These are phyloP conservation scores for Pichia eremophila DNA, from an alignment of 805 yeast genomes.

Conservation along the genomic window DNA sequence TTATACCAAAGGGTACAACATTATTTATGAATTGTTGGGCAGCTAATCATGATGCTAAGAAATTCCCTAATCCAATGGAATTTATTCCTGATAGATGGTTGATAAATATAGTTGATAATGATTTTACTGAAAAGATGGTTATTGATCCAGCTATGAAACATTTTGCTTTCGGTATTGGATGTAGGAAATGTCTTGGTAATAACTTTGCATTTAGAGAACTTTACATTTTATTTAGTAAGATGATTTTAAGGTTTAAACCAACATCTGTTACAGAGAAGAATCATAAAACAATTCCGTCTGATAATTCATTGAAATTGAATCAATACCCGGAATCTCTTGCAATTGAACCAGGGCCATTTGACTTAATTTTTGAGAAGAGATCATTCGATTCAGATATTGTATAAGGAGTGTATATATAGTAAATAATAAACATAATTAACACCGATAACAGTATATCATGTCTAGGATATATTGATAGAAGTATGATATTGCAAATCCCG, in stretches of 20 bases:
- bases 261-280: not conserved
- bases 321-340: slow-evolving; percentile 48
- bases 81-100: slow-evolving; percentile 42
- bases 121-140: not conserved
- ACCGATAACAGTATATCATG: no score
- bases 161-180: slow-evolving; percentile 61
- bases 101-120: slow-evolving; percentile 8
- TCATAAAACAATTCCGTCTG: slow-evolving; percentile 28
- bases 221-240: slow-evolving; percentile 46
- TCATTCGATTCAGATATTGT: not conserved
- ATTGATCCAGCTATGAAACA: slow-evolving; percentile 23
- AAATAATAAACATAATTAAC: no score
- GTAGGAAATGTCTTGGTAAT: slow-evolving; percentile 65
- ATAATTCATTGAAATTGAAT: slow-evolving; percentile 43
- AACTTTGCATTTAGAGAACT: slow-evolving; percentile 57
- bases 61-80: slow-evolving; percentile 34
- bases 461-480: no score
- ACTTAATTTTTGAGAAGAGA: slow-evolving; percentile 13
- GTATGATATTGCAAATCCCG: no score
- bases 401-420: no score
- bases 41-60: slow-evolving; percentile 51
- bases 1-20: slow-evolving; percentile 48
- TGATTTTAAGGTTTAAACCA: slow-evolving; percentile 34
- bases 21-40: slow-evolving; percentile 61
- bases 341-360: slow-evolving; percentile 45